Conservation (phyloP, 345 rosid genomes). For the Bruguiera parviflora region DNA sequence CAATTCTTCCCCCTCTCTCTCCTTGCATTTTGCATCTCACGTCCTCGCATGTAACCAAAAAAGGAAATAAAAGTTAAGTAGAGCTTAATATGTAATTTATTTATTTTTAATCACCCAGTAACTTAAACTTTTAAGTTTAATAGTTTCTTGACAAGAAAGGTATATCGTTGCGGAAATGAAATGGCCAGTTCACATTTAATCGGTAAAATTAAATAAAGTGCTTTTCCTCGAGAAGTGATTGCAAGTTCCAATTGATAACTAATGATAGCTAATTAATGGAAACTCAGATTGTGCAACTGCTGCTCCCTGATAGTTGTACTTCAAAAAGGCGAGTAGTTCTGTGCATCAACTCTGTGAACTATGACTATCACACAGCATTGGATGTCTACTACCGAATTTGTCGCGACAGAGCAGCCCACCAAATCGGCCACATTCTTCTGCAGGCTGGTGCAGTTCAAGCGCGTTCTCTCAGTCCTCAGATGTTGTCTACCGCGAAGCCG, state of each 20-base stretch:
- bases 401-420: not conserved
- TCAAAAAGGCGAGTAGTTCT: not conserved
- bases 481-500: no score
- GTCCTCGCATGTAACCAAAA: no score
- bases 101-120: not conserved
- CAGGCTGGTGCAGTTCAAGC: constrained; percentile 7
- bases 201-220: no score
- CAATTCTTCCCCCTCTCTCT: no score
- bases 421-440: constrained; percentile 7
- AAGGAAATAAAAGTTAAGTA: no score
- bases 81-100: no score
- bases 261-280: no score
- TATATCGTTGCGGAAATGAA: no score
- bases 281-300: constrained; percentile 1
- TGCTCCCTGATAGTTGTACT: not conserved
- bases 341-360: constrained; percentile 1
- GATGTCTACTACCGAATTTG: constrained; percentile 5
- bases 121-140: not conserved
- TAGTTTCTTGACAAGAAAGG: not conserved
- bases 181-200: no score
- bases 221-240: no score
- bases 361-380: not conserved
- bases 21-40: no score
- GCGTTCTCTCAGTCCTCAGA: not conserved
- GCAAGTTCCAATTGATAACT: no score